Evolutionary conservation across 1,139 yeast species (phyloP), one percentile per base, ranked within the genome.

Genomic region (Hansenula lynferdii): DNA sequence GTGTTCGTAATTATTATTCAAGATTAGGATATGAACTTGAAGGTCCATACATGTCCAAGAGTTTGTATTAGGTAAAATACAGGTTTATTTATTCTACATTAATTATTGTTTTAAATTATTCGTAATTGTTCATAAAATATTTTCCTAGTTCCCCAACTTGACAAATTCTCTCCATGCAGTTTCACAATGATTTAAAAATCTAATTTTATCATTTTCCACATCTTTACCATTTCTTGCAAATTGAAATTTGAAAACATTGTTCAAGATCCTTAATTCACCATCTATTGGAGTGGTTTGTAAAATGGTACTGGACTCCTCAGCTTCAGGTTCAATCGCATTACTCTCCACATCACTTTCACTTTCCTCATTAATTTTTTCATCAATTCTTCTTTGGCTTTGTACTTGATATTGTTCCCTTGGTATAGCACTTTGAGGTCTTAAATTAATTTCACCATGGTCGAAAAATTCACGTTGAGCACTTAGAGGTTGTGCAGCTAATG

Each of bases 31-130:
- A 92, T 62, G 77, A 75, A 49, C 70, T 92, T 48, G 98, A 92
- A 56, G 99, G 99, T 6, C 97, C 97, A 11, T 92, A 74, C 64
- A 92, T 92, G 97, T 87, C 97, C 20, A 90, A 87, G 58, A 51
- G 51, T 56, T 17, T 30, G 21, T 21, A 21, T 7, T 22, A 22
- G 24, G n/a, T n/a, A n/a, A n/a, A n/a, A n/a, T n/a, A n/a, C n/a
- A n/a, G n/a, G n/a, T n/a, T n/a, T n/a, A n/a, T n/a, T n/a, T n/a
- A n/a, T n/a, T n/a, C n/a, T n/a, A n/a, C n/a, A n/a, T n/a, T n/a
- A n/a, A n/a, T n/a, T n/a, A n/a, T n/a, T n/a, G n/a, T n/a, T n/a
- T n/a, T n/a, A n/a, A n/a, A n/a, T n/a, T n/a, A n/a, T n/a, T n/a
- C n/a, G n/a, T n/a, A n/a, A n/a, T n/a, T n/a, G n/a, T n/a, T 7